Conservation (phyloP, 768 basidiomycete genomes). For the Suillus spraguei region DNA sequence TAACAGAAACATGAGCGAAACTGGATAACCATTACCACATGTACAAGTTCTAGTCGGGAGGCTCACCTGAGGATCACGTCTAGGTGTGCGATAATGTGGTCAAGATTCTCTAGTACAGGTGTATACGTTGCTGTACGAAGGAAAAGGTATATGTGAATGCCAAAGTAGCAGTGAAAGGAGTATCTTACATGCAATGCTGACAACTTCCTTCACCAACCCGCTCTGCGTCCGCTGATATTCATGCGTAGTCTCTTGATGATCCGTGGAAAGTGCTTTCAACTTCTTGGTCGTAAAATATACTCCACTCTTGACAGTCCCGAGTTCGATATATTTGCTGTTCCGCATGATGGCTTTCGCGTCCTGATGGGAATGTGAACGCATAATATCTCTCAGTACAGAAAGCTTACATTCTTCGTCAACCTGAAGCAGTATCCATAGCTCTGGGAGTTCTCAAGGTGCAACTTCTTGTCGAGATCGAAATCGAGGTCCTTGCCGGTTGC, state of each 20-base stretch:
- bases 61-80: slow-evolving; percentile 87
- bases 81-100: slow-evolving; percentile 83
- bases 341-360: slow-evolving; percentile 73
- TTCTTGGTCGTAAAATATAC: slow-evolving; percentile 84
- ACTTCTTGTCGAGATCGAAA: slow-evolving; percentile 90
- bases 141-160: neutral
- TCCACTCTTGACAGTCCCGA: slow-evolving; percentile 84
- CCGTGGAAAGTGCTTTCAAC: slow-evolving; percentile 71
- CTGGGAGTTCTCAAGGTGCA: slow-evolving; percentile 91
- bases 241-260: slow-evolving; percentile 67
- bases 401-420: slow-evolving; percentile 79
- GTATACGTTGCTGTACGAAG: slow-evolving; percentile 80
- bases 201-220: slow-evolving; percentile 87
- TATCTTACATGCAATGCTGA: slow-evolving; percentile 82
- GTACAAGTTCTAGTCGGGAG: neutral
- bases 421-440: slow-evolving; percentile 93
- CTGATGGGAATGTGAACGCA: slow-evolving; percentile 41
- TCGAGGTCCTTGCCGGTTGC: slow-evolving; percentile 68
- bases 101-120: slow-evolving; percentile 82
- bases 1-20: slow-evolving; percentile 89
- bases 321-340: slow-evolving; percentile 75
- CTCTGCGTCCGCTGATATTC: slow-evolving; percentile 78
- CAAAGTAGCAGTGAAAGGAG: neutral
- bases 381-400: neutral
- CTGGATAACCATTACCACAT: slow-evolving; percentile 39